Evolutionary conservation across 2,329 filamentous ascomycete species (phyloP).

Genomic region (Botrytis medusae): DNA sequence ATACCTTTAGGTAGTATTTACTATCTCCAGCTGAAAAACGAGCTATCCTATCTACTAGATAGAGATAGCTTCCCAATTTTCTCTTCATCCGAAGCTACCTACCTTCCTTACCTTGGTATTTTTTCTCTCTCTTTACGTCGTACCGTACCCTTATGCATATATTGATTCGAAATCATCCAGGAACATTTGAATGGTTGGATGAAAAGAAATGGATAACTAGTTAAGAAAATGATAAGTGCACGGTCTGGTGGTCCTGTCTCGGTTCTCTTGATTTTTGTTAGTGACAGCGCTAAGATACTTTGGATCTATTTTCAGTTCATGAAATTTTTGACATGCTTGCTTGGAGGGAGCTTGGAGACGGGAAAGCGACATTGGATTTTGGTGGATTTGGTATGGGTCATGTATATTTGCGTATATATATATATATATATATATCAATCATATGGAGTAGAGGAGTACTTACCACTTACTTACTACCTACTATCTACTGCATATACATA

Average conservation of each 20-base stretch:
- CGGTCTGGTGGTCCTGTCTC: neutral
- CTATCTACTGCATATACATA: neutral
- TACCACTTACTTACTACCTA: no score
- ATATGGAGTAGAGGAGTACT: neutral
- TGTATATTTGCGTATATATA: neutral
- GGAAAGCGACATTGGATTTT: neutral
- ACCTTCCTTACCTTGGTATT: neutral
- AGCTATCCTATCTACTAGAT: neutral
- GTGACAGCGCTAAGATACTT: conserved; percentile 1
- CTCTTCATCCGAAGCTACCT: neutral
- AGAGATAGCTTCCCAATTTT: neutral
- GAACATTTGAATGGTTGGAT: conserved; percentile 1
- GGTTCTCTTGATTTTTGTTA: neutral
- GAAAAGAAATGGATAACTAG: neutral
- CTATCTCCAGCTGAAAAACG: conserved; percentile 1
- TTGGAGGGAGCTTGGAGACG: neutral
- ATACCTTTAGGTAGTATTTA: neutral
- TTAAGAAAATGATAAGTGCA: neutral
- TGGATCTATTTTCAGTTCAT: neutral
- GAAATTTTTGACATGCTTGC: neutral
- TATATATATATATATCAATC: neutral
- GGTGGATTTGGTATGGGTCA: neutral
- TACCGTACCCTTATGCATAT: neutral
- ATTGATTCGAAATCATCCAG: conserved; percentile 1
- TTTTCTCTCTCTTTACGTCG: neutral